These are phyloP conservation scores for Hibiscus syriacus DNA, from an alignment of 345 rosid genomes.

Conservation along the genomic window DNA sequence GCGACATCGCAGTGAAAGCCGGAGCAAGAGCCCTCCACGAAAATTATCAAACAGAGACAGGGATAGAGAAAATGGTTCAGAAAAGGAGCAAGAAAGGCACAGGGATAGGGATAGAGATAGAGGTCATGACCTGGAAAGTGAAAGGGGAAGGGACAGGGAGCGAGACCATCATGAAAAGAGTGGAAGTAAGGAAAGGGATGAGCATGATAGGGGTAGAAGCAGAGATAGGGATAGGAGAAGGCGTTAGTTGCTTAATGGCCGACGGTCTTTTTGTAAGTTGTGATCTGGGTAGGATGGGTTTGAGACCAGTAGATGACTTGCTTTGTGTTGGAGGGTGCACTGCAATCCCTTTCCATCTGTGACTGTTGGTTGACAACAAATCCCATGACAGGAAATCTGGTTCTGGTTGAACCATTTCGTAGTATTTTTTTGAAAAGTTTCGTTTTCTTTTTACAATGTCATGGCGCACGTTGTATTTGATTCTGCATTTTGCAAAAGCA, in stretches of 20 bases:
- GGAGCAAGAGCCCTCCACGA: conserved; percentile 64
- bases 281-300: not conserved
- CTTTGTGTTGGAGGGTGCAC: not conserved
- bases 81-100: conserved; percentile 33
- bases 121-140: not conserved
- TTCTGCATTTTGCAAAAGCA: not conserved
- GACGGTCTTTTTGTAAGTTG: not conserved
- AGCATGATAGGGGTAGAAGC: conserved; percentile 55
- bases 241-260: not conserved
- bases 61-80: conserved; percentile 33
- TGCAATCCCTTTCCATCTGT: not conserved
- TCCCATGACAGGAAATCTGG: not conserved
- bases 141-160: not conserved
- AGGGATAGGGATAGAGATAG: conserved; percentile 31
- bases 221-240: conserved; percentile 59
- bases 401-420: conserved; percentile 2
- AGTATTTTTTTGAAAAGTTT: not conserved
- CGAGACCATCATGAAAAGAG: conserved; percentile 63
- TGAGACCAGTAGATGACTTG: not conserved
- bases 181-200: conserved; percentile 65
- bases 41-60: conserved; percentile 50
- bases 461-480: not conserved
- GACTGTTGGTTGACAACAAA: not conserved
- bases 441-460: not conserved
- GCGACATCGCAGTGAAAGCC: conserved; percentile 60